Conservation (phyloP, 2,329 filamentous ascomycete genomes). For the Mollisia scopiformis region DNA sequence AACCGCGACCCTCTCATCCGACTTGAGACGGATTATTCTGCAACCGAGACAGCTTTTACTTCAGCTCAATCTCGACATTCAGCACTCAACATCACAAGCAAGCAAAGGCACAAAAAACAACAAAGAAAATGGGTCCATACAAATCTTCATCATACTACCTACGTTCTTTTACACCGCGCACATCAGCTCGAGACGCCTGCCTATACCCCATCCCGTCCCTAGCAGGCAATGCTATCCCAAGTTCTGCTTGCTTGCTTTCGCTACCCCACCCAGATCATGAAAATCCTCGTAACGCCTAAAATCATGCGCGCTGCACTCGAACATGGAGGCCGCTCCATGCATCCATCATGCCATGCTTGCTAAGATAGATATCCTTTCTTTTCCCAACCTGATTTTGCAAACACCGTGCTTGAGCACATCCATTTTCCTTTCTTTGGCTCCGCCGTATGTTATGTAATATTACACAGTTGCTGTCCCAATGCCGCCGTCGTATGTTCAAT, state of each 20-base stretch:
- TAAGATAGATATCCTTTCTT: slow-evolving; percentile 11
- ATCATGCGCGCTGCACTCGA: slow-evolving; percentile 11
- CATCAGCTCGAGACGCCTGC: not conserved
- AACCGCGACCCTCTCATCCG: too few species aligned
- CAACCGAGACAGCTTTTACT: not conserved
- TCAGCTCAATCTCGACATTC: too few species aligned
- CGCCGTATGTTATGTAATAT: slow-evolving; percentile 8
- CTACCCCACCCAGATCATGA: slow-evolving; percentile 5
- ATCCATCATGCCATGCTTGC: slow-evolving; percentile 7
- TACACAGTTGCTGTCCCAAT: slow-evolving; percentile 4
- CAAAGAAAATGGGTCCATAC: not conserved
- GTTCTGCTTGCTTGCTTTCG: not conserved
- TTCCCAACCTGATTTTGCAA: not conserved
- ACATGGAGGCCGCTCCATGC: not conserved
- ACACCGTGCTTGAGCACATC: slow-evolving; percentile 11
- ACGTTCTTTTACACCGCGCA: slow-evolving; percentile 10
- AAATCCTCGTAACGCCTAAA: slow-evolving; percentile 17
- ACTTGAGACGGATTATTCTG: too few species aligned
- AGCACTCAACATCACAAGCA: not conserved
- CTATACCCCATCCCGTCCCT: not conserved
- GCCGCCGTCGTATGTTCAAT: slow-evolving; percentile 27
- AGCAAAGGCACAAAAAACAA: not conserved
- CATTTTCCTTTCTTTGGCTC: not conserved
- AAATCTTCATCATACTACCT: not conserved
- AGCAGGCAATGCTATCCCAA: slow-evolving; percentile 18